Evolutionary conservation across 257 asterid genomes (phyloP), one percentile per base, ranked within the genome.

Genomic region (Fraxinus americana): DNA sequence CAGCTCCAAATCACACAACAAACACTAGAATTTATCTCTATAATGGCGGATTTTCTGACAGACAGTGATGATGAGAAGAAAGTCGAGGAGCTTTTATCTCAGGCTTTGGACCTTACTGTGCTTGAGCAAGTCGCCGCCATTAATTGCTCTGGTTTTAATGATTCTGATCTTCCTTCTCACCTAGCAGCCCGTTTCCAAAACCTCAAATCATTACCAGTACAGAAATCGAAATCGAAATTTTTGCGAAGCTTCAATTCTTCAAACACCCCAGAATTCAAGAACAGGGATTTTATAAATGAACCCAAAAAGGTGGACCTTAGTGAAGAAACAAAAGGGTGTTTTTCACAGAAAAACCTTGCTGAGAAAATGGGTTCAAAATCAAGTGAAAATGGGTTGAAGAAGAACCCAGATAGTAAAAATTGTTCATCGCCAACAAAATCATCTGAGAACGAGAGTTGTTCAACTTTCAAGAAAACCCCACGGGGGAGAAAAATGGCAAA

Each of bases 11-110:
- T 45, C 54, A 45, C 54, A 45, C 19, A 19, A 29, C 75, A 39
- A 54, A 67, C 27, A 45, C 35, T 19, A 17, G 14, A 45, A 41
- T 45, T 45, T 9, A 67, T 14, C 1, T 61, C 73, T 23, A 67
- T 32, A 70, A 95, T 95, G 98, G 89, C 83, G 8, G 93, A 85
- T 91, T 91, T 86, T 76, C 82, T 93, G 38, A 85, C 94, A 0
- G 97, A 92, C n/a, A 92, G 97, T 76, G 98, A 95, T 48, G 94
- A 90, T 2, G 97, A 93, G 13, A 92, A 89, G 87, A 93, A 96
- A 30, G 96, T 90, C 73, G 90, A 91, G 7, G 96, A 91, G 34
- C 82, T 95, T 35, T 79, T 95, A 0, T 82, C 97, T 48, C 97
- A 90, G 71, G 94, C 97, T 30, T 30, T 30, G 34, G 99, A 95